Conservation (phyloP, 805 yeast genomes). For the Wickerhamomyces queroliae region DNA sequence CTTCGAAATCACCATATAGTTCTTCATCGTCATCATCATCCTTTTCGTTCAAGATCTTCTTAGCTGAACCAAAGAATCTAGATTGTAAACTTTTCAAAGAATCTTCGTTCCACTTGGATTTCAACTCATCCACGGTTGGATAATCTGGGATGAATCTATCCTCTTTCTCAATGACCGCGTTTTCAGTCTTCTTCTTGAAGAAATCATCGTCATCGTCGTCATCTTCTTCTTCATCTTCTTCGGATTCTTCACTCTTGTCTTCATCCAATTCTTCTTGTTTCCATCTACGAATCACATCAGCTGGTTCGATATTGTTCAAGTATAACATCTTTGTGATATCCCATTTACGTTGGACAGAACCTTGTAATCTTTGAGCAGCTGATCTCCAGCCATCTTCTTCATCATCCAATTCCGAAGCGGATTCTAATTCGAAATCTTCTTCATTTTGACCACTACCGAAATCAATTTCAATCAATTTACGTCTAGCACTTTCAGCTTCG, state of each 20-base stretch:
- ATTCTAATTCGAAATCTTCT: constrained; percentile 35
- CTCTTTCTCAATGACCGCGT: constrained; percentile 16
- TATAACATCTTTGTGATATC: constrained; percentile 79
- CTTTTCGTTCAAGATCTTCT: constrained; percentile 26
- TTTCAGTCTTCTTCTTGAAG: constrained; percentile 46
- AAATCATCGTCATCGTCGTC: constrained; percentile 45
- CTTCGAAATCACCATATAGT: constrained; percentile 52
- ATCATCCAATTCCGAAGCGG: constrained; percentile 46
- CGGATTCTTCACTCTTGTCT: constrained; percentile 31
- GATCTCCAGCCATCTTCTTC: constrained; percentile 32
- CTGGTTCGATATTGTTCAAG: constrained; percentile 69
- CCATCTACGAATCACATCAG: constrained; percentile 71
- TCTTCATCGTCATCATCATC: constrained; percentile 41
- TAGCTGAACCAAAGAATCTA: constrained; percentile 53
- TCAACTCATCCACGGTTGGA: constrained; percentile 37
- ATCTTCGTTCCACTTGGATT: constrained; percentile 39
- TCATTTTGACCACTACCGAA: constrained; percentile 31
- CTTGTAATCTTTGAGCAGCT: constrained; percentile 58
- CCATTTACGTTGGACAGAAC: constrained; percentile 55
- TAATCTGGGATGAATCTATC: constrained; percentile 33
- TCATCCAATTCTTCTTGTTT: constrained; percentile 42
- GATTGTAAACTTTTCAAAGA: constrained; percentile 36
- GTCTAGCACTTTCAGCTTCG: constrained; percentile 32
- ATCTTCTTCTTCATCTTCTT: constrained; percentile 37
- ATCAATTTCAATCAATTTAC: constrained; percentile 43